Conservation (phyloP, 2,329 filamentous ascomycete species). For the Ophiostoma tasmaniense region DNA sequence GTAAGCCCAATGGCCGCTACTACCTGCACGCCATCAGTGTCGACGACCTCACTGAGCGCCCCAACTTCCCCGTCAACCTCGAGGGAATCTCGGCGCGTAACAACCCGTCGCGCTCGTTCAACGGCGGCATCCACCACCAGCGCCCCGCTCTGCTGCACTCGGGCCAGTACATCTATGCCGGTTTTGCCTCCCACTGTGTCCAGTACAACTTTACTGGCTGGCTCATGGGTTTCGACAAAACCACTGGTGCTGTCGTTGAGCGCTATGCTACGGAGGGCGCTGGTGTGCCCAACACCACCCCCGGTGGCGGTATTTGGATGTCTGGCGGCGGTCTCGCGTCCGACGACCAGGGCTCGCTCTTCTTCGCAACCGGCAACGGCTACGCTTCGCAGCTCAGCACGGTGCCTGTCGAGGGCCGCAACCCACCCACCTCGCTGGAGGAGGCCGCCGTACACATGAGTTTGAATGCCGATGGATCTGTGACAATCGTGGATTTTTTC, state of each 20-base stretch:
- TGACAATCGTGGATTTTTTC: constrained; percentile 40
- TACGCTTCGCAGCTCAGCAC: constrained; percentile 38
- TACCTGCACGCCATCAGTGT: constrained; percentile 38
- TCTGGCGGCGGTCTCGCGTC: constrained; percentile 39
- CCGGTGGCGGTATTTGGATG: constrained; percentile 42
- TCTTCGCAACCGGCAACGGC: constrained; percentile 41
- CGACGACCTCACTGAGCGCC: constrained; percentile 34
- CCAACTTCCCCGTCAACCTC: constrained; percentile 35
- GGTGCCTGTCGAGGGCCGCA: constrained; percentile 35
- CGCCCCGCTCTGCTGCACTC: constrained; percentile 38
- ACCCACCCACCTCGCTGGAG: constrained; percentile 38
- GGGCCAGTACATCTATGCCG: constrained; percentile 40
- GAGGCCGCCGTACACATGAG: constrained; percentile 42
- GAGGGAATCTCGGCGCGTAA: constrained; percentile 38
- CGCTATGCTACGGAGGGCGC: constrained; percentile 37
- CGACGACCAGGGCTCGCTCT: constrained; percentile 39
- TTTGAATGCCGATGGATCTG: constrained; percentile 35
- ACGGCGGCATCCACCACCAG: constrained; percentile 40
- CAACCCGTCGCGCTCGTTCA: constrained; percentile 37
- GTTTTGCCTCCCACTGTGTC: constrained; percentile 43
- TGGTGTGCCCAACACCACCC: constrained; percentile 32
- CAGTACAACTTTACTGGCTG: constrained; percentile 44
- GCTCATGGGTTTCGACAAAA: constrained; percentile 41
- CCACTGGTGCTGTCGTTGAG: constrained; percentile 36
- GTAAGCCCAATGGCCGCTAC: constrained; percentile 35